These are phyloP conservation scores for Eutypa lata DNA, from an alignment of 2,329 filamentous ascomycete genomes.

Conservation along the genomic window DNA sequence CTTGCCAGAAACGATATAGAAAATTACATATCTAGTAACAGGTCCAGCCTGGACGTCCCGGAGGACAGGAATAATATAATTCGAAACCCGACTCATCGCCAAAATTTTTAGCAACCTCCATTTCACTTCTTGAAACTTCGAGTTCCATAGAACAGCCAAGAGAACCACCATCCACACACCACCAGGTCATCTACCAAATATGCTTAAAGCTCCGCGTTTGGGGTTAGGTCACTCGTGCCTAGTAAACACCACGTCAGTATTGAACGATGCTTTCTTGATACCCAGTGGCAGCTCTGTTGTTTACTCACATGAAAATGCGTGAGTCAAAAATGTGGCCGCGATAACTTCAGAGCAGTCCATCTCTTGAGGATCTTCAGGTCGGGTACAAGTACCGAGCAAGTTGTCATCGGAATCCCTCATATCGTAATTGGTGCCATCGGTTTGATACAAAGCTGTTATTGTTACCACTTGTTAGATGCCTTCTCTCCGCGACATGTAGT, in stretches of 20 bases:
- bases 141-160: too few relatives aligned
- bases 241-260: neutral
- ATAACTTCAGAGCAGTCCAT: conserved; percentile 15
- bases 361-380: conserved; percentile 11
- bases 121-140: too few relatives aligned
- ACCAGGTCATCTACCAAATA: too few relatives aligned
- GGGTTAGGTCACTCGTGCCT: neutral
- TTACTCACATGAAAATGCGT: conserved; percentile 15
- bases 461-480: too few relatives aligned
- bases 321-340: conserved; percentile 11
- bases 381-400: conserved; percentile 12
- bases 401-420: conserved; percentile 13
- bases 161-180: too few relatives aligned
- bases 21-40: too few relatives aligned
- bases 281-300: neutral
- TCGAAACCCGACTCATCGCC: too few relatives aligned
- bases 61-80: too few relatives aligned
- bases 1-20: too few relatives aligned
- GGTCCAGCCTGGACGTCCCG: too few relatives aligned
- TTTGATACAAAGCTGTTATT: conserved; percentile 9
- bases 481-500: too few relatives aligned
- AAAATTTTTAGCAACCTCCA: too few relatives aligned
- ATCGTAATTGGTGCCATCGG: conserved; percentile 7
- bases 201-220: neutral
- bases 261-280: neutral